Percentiles rank a stretch among this genome's conserved stretches.
phyloP scores from a whole-genome alignment of 208 protist genomes.

The Trypanosoma grayi region DNA sequence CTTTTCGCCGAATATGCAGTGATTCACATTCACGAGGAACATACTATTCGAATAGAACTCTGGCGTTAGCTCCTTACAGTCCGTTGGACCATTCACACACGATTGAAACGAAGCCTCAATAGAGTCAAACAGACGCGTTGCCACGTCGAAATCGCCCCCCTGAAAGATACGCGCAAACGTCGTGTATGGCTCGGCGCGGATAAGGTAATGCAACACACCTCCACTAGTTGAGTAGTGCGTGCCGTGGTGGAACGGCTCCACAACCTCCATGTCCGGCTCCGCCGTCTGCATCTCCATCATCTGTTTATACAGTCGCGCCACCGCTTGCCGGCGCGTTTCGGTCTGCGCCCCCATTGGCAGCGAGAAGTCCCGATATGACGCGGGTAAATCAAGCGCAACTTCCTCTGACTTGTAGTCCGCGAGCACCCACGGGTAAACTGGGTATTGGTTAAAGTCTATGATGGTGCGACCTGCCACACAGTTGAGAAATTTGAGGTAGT shows the following conservation, averaged over 20 bases:
- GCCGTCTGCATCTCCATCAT: constrained; percentile 24
- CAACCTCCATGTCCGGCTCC: constrained; percentile 29
- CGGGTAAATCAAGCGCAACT: constrained; percentile 65
- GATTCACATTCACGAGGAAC: constrained; percentile 92
- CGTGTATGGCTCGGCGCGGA: constrained; percentile 98
- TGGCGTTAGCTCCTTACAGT: constrained; percentile 96
- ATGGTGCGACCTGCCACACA: constrained; percentile 81
- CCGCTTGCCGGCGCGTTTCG: constrained; percentile 55
- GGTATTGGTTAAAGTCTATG: constrained; percentile 94
- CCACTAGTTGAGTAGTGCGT: constrained; percentile 97
- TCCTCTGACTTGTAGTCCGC: constrained; percentile 77
- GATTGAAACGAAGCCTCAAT: constrained; percentile 77
- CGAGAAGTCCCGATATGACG: constrained; percentile 89
- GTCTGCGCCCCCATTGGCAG: constrained; percentile 97
- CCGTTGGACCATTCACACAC: constrained; percentile 76
- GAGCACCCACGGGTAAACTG: constrained; percentile 96
- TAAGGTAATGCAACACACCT: constrained; percentile 95
- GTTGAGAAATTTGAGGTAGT: constrained; percentile 95
- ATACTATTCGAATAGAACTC: constrained; percentile 94
- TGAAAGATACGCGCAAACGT: constrained; percentile 83
- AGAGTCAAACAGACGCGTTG: constrained; percentile 94
- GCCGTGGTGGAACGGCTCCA: constrained; percentile 95
- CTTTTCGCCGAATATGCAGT: constrained; percentile 81
- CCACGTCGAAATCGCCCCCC: constrained; percentile 91
- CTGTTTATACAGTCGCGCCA: constrained; percentile 79